Conservation (phyloP, 176 grass and related monocot species). For the Areca catechu region DNA sequence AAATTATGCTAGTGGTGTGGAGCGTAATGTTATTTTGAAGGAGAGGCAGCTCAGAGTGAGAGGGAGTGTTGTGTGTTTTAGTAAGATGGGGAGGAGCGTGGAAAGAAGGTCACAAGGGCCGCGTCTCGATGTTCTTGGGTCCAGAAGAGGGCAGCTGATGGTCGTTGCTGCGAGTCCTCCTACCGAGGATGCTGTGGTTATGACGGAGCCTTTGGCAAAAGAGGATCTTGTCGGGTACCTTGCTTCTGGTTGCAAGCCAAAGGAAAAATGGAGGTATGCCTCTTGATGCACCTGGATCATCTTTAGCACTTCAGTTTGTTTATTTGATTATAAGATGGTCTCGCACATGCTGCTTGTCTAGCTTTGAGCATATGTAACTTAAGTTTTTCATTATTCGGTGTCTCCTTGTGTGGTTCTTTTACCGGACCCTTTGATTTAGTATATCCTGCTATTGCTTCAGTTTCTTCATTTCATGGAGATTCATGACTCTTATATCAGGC, state of each 20-base stretch:
- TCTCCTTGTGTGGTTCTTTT: too few species aligned
- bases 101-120: neutral
- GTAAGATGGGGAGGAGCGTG: neutral
- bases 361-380: neutral
- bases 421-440: too few species aligned
- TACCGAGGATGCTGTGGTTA: conserved; percentile 63
- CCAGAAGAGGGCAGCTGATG: conserved; percentile 14
- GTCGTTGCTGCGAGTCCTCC: conserved; percentile 65
- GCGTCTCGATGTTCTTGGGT: neutral
- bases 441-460: too few species aligned
- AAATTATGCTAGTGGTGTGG: too few species aligned
- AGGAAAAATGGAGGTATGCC: conserved; percentile 77
- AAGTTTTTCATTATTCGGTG: too few species aligned
- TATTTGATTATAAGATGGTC: neutral
- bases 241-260: conserved; percentile 77
- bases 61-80: neutral
- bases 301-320: neutral
- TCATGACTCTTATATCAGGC: too few species aligned
- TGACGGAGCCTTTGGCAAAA: conserved; percentile 75
- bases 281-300: neutral
- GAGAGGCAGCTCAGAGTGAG: conserved; percentile 14
- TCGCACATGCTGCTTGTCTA: neutral
- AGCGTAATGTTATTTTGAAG: neutral
- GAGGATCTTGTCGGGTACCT: conserved; percentile 83
- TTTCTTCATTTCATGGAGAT: too few species aligned